A percentile compares a stretch with the other conserved stretches of the same genome.
Conservation (phyloP, 1,139 yeast species). For the Torulaspora pretoriensis region DNA sequence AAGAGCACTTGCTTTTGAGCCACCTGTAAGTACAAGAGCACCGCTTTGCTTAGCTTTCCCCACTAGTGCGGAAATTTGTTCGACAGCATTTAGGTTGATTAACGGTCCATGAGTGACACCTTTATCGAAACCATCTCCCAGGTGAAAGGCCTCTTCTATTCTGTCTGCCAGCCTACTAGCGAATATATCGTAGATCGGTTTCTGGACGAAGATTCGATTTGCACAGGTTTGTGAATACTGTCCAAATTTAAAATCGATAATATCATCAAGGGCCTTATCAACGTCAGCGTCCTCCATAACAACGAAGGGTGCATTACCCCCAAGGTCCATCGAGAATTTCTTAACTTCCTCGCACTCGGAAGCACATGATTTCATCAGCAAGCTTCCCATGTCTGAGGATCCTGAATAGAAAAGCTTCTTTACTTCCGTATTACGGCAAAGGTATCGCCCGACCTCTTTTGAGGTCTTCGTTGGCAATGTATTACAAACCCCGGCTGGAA, state of each 20-base stretch:
- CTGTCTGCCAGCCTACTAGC: constrained; percentile 35
- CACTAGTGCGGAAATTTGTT: constrained; percentile 57
- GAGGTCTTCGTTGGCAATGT: constrained; percentile 58
- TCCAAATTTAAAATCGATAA: constrained; percentile 46
- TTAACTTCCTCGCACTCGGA: constrained; percentile 43
- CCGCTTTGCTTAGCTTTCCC: constrained; percentile 62
- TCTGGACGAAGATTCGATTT: constrained; percentile 47
- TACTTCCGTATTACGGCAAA: constrained; percentile 17
- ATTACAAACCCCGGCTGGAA: constrained; percentile 62
- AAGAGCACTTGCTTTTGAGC: constrained; percentile 48
- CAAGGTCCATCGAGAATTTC: constrained; percentile 50
- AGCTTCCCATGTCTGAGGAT: constrained; percentile 47
- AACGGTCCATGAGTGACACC: constrained; percentile 68
- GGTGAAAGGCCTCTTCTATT: constrained; percentile 42
- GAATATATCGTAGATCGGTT: constrained; percentile 44
- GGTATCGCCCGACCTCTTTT: constrained; percentile 45
- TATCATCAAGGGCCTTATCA: constrained; percentile 47
- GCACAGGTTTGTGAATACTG: constrained; percentile 55
- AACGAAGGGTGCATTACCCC: constrained; percentile 52
- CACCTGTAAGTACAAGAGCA: constrained; percentile 58
- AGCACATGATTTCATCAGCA: constrained; percentile 42
- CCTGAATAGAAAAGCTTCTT: constrained; percentile 52
- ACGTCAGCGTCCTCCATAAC: constrained; percentile 49
- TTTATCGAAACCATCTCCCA: constrained; percentile 62
- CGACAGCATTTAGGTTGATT: constrained; percentile 54